A percentile compares a stretch with the other conserved stretches of the same genome.
These are phyloP conservation scores for Pestalotiopsis sp. DNA, from an alignment of 2,329 filamentous ascomycete genomes.

Conservation along the genomic window DNA sequence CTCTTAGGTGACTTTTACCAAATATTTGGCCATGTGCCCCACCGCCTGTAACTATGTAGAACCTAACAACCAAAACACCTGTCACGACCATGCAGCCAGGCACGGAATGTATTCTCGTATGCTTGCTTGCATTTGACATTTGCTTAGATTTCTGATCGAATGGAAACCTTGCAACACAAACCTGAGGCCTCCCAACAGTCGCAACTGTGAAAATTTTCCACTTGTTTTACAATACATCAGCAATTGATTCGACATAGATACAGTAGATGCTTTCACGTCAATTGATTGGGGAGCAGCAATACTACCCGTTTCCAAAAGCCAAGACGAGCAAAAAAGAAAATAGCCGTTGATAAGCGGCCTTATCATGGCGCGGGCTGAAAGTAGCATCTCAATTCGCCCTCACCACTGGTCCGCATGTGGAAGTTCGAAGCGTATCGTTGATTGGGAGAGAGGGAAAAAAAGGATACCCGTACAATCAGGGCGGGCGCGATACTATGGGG, in stretches of 20 bases:
- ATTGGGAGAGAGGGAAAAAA: neutral
- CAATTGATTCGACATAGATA: neutral
- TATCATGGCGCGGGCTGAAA: neutral
- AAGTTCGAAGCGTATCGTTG: constrained; percentile 3
- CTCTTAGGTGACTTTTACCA: neutral
- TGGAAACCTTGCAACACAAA: neutral
- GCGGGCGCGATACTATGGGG: neutral
- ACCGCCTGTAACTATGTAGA: neutral
- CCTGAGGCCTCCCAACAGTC: neutral
- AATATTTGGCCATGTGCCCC: neutral
- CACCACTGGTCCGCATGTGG: neutral
- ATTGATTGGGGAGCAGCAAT: neutral
- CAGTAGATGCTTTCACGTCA: neutral
- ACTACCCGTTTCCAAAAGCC: neutral
- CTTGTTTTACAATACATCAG: neutral
- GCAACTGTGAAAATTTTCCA: neutral
- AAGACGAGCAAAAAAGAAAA: neutral
- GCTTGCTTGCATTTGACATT: neutral
- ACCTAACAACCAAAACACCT: neutral
- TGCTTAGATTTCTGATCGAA: neutral
- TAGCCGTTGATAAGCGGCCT: constrained; percentile 8
- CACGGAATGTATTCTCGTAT: neutral
- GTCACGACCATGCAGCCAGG: neutral
- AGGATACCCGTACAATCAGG: neutral
- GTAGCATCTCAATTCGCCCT: neutral